Evolutionary conservation across 345 rosid genomes (phyloP).

Genomic region (Gossypium raimondii): DNA sequence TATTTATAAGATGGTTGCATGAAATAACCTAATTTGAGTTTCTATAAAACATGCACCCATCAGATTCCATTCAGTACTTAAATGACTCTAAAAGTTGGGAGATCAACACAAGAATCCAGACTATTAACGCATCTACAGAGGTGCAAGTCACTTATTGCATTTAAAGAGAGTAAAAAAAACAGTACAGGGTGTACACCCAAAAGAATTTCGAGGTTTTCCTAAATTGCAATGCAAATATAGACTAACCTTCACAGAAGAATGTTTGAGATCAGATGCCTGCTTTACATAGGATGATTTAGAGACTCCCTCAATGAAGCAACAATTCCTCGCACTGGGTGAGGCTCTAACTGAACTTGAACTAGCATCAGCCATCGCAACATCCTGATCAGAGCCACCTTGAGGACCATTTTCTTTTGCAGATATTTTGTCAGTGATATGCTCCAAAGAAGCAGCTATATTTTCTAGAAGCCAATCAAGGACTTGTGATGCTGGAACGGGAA

Average conservation of each 20-base stretch:
- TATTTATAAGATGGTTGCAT: neutral
- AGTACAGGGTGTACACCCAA: neutral
- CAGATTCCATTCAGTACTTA: neutral
- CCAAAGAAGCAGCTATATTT: slow-evolving; percentile 73
- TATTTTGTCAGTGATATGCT: slow-evolving; percentile 69
- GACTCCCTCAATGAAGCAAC: slow-evolving; percentile 83
- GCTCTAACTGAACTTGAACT: slow-evolving; percentile 64
- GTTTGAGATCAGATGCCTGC: slow-evolving; percentile 85
- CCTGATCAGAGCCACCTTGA: slow-evolving; percentile 64
- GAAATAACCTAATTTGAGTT: neutral
- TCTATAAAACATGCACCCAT: neutral
- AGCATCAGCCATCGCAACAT: slow-evolving; percentile 92
- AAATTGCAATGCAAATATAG: neutral
- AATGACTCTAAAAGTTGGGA: neutral
- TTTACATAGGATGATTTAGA: slow-evolving; percentile 83
- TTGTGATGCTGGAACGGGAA: slow-evolving; percentile 83
- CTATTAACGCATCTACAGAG: slow-evolving; percentile 1
- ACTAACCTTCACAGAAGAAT: slow-evolving; percentile 88
- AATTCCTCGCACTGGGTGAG: slow-evolving; percentile 57
- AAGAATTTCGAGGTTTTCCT: neutral
- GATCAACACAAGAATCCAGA: neutral
- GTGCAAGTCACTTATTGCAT: neutral
- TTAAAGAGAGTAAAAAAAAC: neutral
- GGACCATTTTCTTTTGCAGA: slow-evolving; percentile 90
- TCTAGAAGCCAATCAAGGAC: slow-evolving; percentile 89